phyloP scores from a whole-genome alignment of 2,329 filamentous ascomycete species.

The Cordyceps fumosorosea region DNA sequence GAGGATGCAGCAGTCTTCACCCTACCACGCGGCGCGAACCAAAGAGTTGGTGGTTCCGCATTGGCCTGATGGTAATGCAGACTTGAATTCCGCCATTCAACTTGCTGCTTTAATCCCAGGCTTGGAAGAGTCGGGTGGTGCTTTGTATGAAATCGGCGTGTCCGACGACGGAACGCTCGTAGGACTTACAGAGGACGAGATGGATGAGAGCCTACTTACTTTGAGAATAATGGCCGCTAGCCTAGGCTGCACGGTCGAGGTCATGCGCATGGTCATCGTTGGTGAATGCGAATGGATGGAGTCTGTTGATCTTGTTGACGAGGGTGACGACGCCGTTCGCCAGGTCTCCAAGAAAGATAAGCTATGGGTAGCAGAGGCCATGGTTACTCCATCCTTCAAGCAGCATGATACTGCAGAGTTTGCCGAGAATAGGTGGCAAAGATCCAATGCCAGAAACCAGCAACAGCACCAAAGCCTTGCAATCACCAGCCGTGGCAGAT shows the following conservation, averaged over 20 bases:
- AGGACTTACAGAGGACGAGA: constrained; percentile 81
- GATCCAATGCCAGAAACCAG: background rate
- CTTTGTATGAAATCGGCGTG: constrained; percentile 93
- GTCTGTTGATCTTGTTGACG: constrained; percentile 24
- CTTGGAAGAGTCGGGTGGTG: constrained; percentile 86
- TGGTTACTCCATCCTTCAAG: constrained; percentile 69
- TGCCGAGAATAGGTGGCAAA: background rate
- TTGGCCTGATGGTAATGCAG: constrained; percentile 57
- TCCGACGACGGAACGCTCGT: constrained; percentile 89
- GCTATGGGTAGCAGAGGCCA: constrained; percentile 83
- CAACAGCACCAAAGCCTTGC: constrained; percentile 11
- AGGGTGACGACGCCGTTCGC: constrained; percentile 18
- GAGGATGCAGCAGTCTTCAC: constrained; percentile 90
- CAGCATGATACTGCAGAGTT: constrained; percentile 18
- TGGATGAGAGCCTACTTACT: constrained; percentile 84
- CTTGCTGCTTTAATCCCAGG: constrained; percentile 62
- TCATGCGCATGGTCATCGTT: constrained; percentile 75
- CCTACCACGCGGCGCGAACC: constrained; percentile 76
- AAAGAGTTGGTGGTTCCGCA: constrained; percentile 68
- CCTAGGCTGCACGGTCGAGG: constrained; percentile 76
- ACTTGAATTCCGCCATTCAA: constrained; percentile 39
- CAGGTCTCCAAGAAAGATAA: constrained; percentile 37
- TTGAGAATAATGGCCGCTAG: constrained; percentile 87
- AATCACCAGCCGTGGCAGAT: constrained; percentile 37
- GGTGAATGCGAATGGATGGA: constrained; percentile 75